These are phyloP conservation scores for Pichia occidentalis DNA, from an alignment of 805 yeast genomes.

Conservation along the genomic window DNA sequence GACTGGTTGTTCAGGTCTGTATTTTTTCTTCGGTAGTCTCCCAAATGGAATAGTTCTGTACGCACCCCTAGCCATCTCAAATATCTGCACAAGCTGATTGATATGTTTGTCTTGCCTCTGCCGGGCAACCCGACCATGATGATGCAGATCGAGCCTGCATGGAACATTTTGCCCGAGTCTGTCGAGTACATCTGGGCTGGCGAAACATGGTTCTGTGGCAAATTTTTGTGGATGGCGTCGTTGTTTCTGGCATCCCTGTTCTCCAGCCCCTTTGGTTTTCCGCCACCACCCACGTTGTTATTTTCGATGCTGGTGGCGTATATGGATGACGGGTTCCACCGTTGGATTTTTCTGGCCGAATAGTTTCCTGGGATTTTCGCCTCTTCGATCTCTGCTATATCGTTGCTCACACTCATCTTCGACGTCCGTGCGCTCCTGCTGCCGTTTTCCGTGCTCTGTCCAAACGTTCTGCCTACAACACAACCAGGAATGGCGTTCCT, in stretches of 20 bases:
- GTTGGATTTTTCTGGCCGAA: conserved; percentile 46
- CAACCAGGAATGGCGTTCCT: no score
- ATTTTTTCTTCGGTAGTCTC: conserved; percentile 72
- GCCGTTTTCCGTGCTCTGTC: neutral
- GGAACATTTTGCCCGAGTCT: conserved; percentile 85
- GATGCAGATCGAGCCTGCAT: conserved; percentile 89
- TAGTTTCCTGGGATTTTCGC: conserved; percentile 45
- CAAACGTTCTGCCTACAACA: no score
- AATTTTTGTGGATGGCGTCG: conserved; percentile 64
- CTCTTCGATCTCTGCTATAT: conserved; percentile 33
- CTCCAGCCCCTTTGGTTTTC: no score
- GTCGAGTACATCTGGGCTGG: conserved; percentile 94
- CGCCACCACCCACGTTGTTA: conserved; percentile 14
- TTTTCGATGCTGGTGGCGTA: conserved; percentile 11
- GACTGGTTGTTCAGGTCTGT: conserved; percentile 17
- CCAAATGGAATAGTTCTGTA: conserved; percentile 84
- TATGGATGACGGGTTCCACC: conserved; percentile 36
- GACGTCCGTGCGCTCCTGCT: no score
- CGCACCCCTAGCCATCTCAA: conserved; percentile 95
- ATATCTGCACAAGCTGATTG: conserved; percentile 87
- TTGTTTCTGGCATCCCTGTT: no score
- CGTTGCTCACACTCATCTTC: neutral
- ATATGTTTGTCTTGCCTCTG: conserved; percentile 87
- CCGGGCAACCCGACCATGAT: conserved; percentile 92
- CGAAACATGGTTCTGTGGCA: conserved; percentile 59